phyloP scores from a whole-genome alignment of 176 grass and related monocot genomes.

The Cenchrus purpureus region DNA sequence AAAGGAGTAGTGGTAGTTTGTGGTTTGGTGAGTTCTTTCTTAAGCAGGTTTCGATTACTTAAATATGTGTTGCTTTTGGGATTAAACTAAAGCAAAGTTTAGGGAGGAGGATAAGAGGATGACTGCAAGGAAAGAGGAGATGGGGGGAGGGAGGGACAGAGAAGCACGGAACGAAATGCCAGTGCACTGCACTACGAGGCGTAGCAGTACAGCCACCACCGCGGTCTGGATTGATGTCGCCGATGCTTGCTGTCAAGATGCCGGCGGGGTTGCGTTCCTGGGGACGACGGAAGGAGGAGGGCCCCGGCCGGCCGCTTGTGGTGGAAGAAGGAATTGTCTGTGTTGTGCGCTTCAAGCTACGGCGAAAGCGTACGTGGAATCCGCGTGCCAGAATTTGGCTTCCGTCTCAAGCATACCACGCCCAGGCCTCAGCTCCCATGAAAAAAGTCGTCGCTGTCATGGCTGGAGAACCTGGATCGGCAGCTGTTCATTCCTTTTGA shows the following conservation, averaged over 20 bases:
- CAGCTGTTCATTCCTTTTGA: neutral
- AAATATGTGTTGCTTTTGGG: constrained; percentile 10
- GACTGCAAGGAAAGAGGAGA: neutral
- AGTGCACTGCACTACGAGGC: constrained; percentile 17
- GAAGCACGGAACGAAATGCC: constrained; percentile 47
- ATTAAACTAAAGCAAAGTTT: constrained; percentile 2
- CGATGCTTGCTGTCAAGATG: constrained; percentile 26
- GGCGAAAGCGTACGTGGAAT: constrained; percentile 33
- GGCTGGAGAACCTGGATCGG: neutral
- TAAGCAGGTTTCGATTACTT: neutral
- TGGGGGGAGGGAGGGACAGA: neutral
- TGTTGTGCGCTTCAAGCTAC: constrained; percentile 55
- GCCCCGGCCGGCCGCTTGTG: neutral
- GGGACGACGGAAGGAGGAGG: constrained; percentile 32
- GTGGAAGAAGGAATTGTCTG: constrained; percentile 34
- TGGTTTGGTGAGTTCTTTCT: constrained; percentile 26
- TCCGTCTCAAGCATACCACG: neutral
- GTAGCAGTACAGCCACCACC: neutral
- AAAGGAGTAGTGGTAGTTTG: neutral
- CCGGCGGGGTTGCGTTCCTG: constrained; percentile 31
- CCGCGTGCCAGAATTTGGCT: constrained; percentile 31
- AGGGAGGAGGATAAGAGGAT: neutral
- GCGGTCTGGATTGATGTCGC: constrained; percentile 29
- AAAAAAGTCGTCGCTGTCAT: neutral
- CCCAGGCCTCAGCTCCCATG: neutral